Conservation (phyloP, 441 rosid species). For the Brassica hybrid region DNA sequence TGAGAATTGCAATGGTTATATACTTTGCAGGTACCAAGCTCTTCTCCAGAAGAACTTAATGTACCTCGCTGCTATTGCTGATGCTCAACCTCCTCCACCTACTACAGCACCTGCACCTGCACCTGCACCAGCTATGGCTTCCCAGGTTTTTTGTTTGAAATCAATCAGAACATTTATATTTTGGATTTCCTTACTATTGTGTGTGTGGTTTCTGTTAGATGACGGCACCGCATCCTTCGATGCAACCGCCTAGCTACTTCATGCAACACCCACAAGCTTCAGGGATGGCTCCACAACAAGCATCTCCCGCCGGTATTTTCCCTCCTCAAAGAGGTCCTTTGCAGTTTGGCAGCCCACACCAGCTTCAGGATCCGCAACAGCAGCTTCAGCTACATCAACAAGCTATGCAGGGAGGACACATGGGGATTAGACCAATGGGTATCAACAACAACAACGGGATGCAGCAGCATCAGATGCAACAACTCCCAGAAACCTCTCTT, state of each 20-base stretch:
- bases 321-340: slow-evolving; percentile 74
- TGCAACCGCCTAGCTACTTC: slow-evolving; percentile 83
- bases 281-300: slow-evolving; percentile 55
- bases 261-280: slow-evolving; percentile 90
- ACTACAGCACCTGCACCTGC: slow-evolving; percentile 44
- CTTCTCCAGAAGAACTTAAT: slow-evolving; percentile 91
- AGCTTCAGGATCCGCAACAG: slow-evolving; percentile 68
- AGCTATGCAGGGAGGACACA: slow-evolving; percentile 81
- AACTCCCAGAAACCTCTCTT: slow-evolving; percentile 47
- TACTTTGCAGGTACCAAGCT: slow-evolving; percentile 75
- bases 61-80: slow-evolving; percentile 99
- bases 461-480: slow-evolving; percentile 69
- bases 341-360: slow-evolving; percentile 77
- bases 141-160: slow-evolving; percentile 85
- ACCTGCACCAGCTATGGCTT: slow-evolving; percentile 58
- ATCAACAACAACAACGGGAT: slow-evolving; percentile 66
- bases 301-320: slow-evolving; percentile 51
- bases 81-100: slow-evolving; percentile 93
- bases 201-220: slow-evolving; percentile 53
- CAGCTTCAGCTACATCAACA: slow-evolving; percentile 62
- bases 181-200: slow-evolving; percentile 16
- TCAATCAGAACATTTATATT: too few relatives aligned
- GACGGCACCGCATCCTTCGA: slow-evolving; percentile 74
- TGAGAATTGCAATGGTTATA: background rate
- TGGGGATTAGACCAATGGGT: slow-evolving; percentile 80